These are phyloP conservation scores for Psilocybe sp. DNA, from an alignment of 768 basidiomycete genomes.

Conservation along the genomic window DNA sequence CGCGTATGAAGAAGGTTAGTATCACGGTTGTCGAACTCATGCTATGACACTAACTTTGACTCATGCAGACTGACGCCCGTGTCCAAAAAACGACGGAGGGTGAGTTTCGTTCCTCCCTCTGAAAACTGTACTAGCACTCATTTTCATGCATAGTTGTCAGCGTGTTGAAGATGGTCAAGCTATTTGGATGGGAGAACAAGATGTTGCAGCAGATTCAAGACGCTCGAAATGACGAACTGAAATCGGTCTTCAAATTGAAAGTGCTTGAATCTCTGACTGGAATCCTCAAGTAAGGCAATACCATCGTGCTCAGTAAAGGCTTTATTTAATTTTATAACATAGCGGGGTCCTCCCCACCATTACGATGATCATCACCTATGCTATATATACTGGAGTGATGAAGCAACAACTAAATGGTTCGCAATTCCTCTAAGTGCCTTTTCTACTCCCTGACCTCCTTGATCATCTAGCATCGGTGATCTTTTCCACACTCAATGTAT, in stretches of 20 bases:
- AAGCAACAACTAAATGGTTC: constrained; percentile 31
- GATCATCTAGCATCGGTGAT: constrained; percentile 35
- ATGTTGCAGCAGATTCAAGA: constrained; percentile 49
- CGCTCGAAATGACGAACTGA: constrained; percentile 63
- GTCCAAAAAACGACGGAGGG: constrained; percentile 63
- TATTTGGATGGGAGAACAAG: constrained; percentile 67
- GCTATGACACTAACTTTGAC: background rate
- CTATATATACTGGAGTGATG: constrained; percentile 46
- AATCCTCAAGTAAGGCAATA: background rate
- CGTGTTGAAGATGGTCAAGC: constrained; percentile 65
- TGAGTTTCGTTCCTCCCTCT: constrained; percentile 17
- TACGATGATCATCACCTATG: constrained; percentile 66
- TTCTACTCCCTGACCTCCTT: background rate
- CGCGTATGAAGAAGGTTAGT: constrained; percentile 5
- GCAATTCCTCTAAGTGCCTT: background rate
- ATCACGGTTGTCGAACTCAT: background rate
- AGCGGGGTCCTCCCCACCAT: constrained; percentile 60
- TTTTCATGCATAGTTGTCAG: constrained; percentile 41
- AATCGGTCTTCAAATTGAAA: constrained; percentile 21
- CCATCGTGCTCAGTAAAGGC: background rate
- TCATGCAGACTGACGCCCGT: constrained; percentile 45
- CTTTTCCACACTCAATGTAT: constrained; percentile 56
- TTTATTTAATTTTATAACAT: background rate
- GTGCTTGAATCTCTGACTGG: background rate
- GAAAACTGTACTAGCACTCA: background rate